Evolutionary conservation across 1,284 basidiomycete genomes (phyloP), one percentile per base, ranked within the genome.

Genomic region (Trichosporon asahii): DNA sequence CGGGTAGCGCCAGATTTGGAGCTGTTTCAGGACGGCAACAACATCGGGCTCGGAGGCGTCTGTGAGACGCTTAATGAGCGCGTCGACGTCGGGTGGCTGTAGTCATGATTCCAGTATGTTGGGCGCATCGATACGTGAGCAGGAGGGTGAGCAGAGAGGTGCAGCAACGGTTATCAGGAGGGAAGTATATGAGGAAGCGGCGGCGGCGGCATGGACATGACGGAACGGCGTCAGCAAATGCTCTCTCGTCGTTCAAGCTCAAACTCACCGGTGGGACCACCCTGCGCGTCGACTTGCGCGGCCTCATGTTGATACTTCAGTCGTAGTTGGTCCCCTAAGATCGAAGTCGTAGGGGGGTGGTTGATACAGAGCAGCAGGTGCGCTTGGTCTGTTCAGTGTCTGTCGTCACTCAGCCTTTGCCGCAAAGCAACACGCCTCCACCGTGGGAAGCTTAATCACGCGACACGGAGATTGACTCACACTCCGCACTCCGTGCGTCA

Each of bases 1-100:
- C 31, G 95, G 94, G 91, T 94, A 99, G 83, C 89, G 90, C 97
- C 97, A 99, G 18, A 72, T 65, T 15, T 75, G 70, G 40, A 82
- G 71, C 11, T 66, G 49, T 5, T 68, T 66, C 21, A 80, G 72
- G 15, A 75, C 66, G 4, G 27, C 15, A 49, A 73, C 71, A 21
- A 83, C 75, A 18, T 78, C 77, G 4, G 73, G 65, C 5, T 80
- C 76, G 21, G 73, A 60, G 12, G 78, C 72, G 23, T 64, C 70
- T 15, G 68, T 71, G 66, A 82, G 72, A 12, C 66, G 68, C 44
- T 78, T 72, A 61, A 81, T 76, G 73, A 80, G 75, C n/a, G 72
- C 73, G 29, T 73, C 70, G 40, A 80, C 76, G 68, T 81, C 80
- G 14, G 72, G 64, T 9, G 78, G 73, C 77, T 81, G 72, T 33